These are phyloP conservation scores for Nepenthes alata DNA, from an alignment of 179 eudicot genomes.

Conservation along the genomic window DNA sequence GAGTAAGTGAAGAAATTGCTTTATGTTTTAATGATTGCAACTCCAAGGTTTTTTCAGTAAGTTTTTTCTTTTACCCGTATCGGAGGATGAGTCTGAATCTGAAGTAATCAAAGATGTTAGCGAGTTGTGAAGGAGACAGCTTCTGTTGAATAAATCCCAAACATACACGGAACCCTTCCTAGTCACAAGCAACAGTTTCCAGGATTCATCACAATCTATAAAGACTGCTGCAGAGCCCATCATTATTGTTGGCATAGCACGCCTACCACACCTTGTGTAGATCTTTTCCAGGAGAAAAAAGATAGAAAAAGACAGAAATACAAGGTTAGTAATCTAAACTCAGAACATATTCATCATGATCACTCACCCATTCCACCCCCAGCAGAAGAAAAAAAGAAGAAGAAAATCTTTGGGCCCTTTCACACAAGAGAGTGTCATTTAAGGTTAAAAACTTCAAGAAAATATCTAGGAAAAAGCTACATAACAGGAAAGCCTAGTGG, in stretches of 20 bases:
- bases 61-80: slow-evolving; percentile 35
- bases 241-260: slow-evolving; percentile 93
- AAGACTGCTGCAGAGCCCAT: slow-evolving; percentile 83
- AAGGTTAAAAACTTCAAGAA: too few species aligned
- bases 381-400: too few species aligned
- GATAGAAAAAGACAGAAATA: slow-evolving; percentile 2
- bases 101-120: slow-evolving; percentile 53
- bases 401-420: too few species aligned
- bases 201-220: slow-evolving; percentile 82
- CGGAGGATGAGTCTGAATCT: slow-evolving; percentile 42
- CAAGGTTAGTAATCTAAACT: neutral
- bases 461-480: too few species aligned
- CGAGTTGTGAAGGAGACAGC: slow-evolving; percentile 84
- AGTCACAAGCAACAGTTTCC: slow-evolving; percentile 89
- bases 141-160: slow-evolving; percentile 79
- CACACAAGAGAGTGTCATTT: too few species aligned
- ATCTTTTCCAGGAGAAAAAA: slow-evolving; percentile 32
- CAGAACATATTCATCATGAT: too few species aligned
- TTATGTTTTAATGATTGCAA: too few species aligned
- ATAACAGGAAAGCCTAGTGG: too few species aligned
- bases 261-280: slow-evolving; percentile 90
- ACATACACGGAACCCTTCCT: slow-evolving; percentile 70
- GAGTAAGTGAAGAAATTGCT: neutral
- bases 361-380: too few species aligned
- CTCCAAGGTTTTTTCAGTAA: too few species aligned